Conservation (phyloP, 2,329 filamentous ascomycete genomes). For the Elsinoe australis region DNA sequence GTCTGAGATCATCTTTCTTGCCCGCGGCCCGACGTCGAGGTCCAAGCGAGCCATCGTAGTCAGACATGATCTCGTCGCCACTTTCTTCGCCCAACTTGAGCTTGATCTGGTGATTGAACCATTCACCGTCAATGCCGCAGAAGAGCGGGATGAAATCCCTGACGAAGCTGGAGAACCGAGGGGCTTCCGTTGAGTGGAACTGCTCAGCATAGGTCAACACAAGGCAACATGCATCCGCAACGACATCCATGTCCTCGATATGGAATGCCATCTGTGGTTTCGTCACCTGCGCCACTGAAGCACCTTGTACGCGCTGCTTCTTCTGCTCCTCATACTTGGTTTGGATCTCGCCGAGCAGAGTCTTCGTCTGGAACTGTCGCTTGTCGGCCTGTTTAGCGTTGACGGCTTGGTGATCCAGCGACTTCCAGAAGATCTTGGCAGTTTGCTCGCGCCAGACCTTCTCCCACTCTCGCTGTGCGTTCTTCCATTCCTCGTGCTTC, state of each 20-base stretch:
- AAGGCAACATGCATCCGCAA: conserved; percentile 43
- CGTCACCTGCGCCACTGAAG: conserved; percentile 25
- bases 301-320: conserved; percentile 49
- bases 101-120: conserved; percentile 61
- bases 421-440: conserved; percentile 89
- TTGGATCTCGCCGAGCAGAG: conserved; percentile 82
- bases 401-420: conserved; percentile 92
- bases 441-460: conserved; percentile 98
- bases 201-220: conserved; percentile 39
- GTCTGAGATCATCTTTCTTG: conserved; percentile 71
- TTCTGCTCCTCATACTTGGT: conserved; percentile 88
- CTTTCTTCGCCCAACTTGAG: conserved; percentile 56
- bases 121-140: conserved; percentile 42
- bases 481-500: conserved; percentile 96
- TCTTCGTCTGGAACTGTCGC: conserved; percentile 81
- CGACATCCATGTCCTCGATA: conserved; percentile 53
- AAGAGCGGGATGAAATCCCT: conserved; percentile 45
- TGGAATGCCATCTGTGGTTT: conserved; percentile 62
- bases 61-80: conserved; percentile 55
- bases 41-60: conserved; percentile 63
- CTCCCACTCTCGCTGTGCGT: conserved; percentile 95
- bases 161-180: conserved; percentile 40
- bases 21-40: conserved; percentile 57
- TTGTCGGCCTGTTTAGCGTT: conserved; percentile 84
- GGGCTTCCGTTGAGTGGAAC: conserved; percentile 36